Evolutionary conservation across 495 filamentous ascomycete genomes (phyloP), one percentile per base, ranked within the genome.

Genomic region (Penicillium odoratum): DNA sequence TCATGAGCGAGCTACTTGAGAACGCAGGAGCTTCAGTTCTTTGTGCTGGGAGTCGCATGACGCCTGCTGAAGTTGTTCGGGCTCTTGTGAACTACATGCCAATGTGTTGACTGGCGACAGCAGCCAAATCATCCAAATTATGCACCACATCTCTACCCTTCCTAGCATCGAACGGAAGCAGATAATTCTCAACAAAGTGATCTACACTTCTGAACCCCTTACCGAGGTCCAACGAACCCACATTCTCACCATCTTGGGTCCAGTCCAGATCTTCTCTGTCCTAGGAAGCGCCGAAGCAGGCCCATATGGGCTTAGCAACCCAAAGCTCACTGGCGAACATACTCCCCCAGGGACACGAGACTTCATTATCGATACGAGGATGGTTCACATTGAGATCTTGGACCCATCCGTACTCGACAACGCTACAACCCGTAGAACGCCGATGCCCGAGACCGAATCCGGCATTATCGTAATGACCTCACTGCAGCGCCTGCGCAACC

Each of bases 391-490:
- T 9, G 30, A 31, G 30, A 31, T 31, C 5, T 31, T 31, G 30
- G 30, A 31, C 8, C 30, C 30, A 9, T 31, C 30, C 8, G 30
- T 9, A 7, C 6, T 31, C 30, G 6, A 31, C 30, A 3, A 31
- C 30, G 30, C 0, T 31, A 0, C 30, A 7, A 9, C 30, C 8
- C 30, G 30, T 9, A 31, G 1, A 7, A 31, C 30, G 0, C 4
- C 8, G 30, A 31, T 31, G 30, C 30, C 30, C 30, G 30, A 31
- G 30, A 7, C 30, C 30, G 8, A 31, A 31, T 9, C 5, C 6
- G 45, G 45, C 1, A 47, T 74, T n/a, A 51, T 78, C 10, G 65
- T 74, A 0, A 61, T 70, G 30, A 78, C 74, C 3, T 77, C 75
- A 0, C 57, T 78, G 3, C 62, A 67, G 25, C 65, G 73, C 7